phyloP scores from a whole-genome alignment of 2,329 filamentous ascomycete species.

The Catunica adiposa region DNA sequence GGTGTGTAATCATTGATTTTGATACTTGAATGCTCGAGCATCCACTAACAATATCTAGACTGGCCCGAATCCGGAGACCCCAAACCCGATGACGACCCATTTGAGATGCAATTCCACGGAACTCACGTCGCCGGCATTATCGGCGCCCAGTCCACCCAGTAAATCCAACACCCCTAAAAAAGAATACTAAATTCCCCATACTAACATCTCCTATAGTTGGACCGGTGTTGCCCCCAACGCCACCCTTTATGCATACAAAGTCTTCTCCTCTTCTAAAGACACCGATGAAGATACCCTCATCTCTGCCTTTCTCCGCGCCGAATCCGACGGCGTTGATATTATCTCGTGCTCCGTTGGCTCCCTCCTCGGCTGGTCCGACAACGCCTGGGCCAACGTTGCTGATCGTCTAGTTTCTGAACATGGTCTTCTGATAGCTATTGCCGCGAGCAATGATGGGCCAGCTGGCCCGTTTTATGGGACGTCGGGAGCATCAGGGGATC shows the following conservation, averaged over 20 bases:
- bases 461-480: constrained; percentile 31
- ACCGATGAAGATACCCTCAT: constrained; percentile 21
- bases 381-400: constrained; percentile 27
- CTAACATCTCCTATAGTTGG: constrained; percentile 7
- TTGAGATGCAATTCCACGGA: constrained; percentile 27
- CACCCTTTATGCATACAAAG: constrained; percentile 15
- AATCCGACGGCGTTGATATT: constrained; percentile 24
- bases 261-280: constrained; percentile 30
- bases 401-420: constrained; percentile 26
- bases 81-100: constrained; percentile 26
- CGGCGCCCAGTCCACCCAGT: constrained; percentile 16
- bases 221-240: constrained; percentile 18
- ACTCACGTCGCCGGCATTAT: constrained; percentile 23
- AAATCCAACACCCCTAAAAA: constrained; percentile 25
- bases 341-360: constrained; percentile 27
- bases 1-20: constrained; percentile 3
- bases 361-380: constrained; percentile 25
- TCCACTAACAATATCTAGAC: neutral
- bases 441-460: constrained; percentile 34
- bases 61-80: constrained; percentile 21
- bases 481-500: constrained; percentile 25
- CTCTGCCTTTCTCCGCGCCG: constrained; percentile 23
- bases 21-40: too few relatives aligned
- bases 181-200: neutral
- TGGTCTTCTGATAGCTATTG: constrained; percentile 33